A percentile compares a stretch with the other conserved stretches of the same genome.
Evolutionary conservation across 2,329 filamentous ascomycete genomes (phyloP).

Genomic region (Hyphodiscus sp.): DNA sequence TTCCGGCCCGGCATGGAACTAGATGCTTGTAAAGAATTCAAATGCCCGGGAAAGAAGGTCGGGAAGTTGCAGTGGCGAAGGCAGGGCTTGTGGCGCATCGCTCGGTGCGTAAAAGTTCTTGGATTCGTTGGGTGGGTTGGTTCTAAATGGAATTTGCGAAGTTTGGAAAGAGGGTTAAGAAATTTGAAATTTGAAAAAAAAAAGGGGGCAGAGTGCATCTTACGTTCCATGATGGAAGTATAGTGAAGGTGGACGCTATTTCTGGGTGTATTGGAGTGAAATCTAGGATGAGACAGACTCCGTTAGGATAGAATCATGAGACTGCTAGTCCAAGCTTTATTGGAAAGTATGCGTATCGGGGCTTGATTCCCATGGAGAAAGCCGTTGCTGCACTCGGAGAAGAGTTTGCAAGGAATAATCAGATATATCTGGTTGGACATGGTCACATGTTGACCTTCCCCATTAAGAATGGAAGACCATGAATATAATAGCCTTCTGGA

Average conservation of each 20-base stretch:
- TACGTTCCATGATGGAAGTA: slow-evolving; percentile 39
- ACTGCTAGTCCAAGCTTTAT: slow-evolving; percentile 37
- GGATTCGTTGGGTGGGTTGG: slow-evolving; percentile 28
- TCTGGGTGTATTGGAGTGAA: slow-evolving; percentile 62
- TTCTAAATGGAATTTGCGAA: slow-evolving; percentile 33
- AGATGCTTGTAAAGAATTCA: slow-evolving; percentile 18
- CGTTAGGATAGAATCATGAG: slow-evolving; percentile 38
- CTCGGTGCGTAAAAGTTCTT: slow-evolving; percentile 27
- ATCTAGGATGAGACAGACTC: slow-evolving; percentile 43
- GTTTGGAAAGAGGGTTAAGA: slow-evolving; percentile 32
- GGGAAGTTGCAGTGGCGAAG: slow-evolving; percentile 12
- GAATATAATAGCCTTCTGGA: slow-evolving; percentile 37
- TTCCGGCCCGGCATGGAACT: slow-evolving; percentile 23
- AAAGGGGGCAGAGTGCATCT: slow-evolving; percentile 26
- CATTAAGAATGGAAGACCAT: slow-evolving; percentile 43
- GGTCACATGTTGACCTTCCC: slow-evolving; percentile 58
- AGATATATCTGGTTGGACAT: slow-evolving; percentile 42
- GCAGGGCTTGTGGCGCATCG: slow-evolving; percentile 21
- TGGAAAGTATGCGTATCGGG: slow-evolving; percentile 55
- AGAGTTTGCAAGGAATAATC: slow-evolving; percentile 41
- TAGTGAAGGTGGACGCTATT: slow-evolving; percentile 31
- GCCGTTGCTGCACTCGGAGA: slow-evolving; percentile 43
- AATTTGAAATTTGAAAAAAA: slow-evolving; percentile 27
- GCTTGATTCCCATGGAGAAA: slow-evolving; percentile 51
- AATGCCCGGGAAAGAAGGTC: slow-evolving; percentile 14